A percentile compares a stretch with the other conserved stretches of the same genome.
Evolutionary conservation across 768 basidiomycete species (phyloP).

Genomic region (Gymnopilus junonius): DNA sequence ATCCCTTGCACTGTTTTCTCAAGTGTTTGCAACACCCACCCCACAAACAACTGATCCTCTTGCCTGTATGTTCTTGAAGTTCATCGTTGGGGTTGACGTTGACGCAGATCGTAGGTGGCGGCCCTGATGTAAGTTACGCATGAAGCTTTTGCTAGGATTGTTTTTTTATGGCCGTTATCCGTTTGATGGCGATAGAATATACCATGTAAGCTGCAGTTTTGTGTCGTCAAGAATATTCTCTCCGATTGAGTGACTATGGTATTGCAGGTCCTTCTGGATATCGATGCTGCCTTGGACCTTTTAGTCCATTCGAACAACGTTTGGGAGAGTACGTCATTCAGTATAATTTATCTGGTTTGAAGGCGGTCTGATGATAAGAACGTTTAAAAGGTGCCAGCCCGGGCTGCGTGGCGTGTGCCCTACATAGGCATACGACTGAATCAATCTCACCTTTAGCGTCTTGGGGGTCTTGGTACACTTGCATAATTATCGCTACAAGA

Average conservation of each 20-base stretch:
- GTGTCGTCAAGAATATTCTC: background rate
- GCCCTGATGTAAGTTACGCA: slow-evolving; percentile 6
- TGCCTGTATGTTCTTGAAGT: background rate
- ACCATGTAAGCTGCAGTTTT: background rate
- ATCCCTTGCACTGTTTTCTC: background rate
- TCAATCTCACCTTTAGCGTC: too few species aligned
- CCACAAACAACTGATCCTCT: background rate
- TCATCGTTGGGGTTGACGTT: background rate
- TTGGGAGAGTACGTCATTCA: background rate
- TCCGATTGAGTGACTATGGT: too few species aligned
- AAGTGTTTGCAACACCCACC: background rate
- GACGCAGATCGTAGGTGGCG: background rate
- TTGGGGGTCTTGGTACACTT: too few species aligned
- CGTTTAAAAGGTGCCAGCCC: background rate
- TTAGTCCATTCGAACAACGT: background rate
- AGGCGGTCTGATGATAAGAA: too few species aligned
- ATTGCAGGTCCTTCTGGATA: background rate
- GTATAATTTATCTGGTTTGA: background rate
- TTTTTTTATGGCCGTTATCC: background rate
- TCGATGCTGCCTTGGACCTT: background rate
- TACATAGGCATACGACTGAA: background rate
- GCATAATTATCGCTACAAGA: too few species aligned
- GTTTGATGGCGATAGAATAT: background rate
- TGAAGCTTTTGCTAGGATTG: background rate
- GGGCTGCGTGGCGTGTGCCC: background rate